Conservation (phyloP, 2,329 filamentous ascomycete species). For the Thermothelomyces thermophilus region DNA sequence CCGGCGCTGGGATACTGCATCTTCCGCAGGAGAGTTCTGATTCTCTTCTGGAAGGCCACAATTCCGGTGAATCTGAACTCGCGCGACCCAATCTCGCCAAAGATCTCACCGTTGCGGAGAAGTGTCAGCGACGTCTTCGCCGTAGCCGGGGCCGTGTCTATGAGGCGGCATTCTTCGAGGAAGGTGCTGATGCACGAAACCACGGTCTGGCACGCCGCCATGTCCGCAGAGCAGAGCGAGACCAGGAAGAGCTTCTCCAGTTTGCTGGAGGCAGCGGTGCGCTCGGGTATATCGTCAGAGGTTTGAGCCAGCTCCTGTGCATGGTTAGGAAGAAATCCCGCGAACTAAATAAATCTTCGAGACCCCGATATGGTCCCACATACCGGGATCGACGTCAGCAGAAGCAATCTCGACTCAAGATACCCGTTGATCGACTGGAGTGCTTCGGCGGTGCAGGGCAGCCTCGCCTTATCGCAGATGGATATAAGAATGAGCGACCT, state of each 20-base stretch:
- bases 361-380: conserved; percentile 17
- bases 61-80: conserved; percentile 61
- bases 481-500: conserved; percentile 41
- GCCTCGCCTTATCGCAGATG: conserved; percentile 43
- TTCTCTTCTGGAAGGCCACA: conserved; percentile 63
- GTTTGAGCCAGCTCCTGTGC: conserved; percentile 48
- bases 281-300: conserved; percentile 48
- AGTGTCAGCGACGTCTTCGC: conserved; percentile 46
- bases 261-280: conserved; percentile 45
- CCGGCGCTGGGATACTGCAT: conserved; percentile 58
- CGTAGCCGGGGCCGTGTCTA: conserved; percentile 45
- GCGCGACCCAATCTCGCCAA: conserved; percentile 55
- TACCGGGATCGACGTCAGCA: conserved; percentile 47
- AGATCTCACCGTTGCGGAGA: conserved; percentile 55
- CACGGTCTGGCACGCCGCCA: conserved; percentile 59
- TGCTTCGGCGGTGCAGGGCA: conserved; percentile 37
- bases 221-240: conserved; percentile 57
- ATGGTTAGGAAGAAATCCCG: background rate
- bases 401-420: conserved; percentile 46
- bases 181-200: conserved; percentile 56
- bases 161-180: conserved; percentile 53
- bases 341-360: background rate
- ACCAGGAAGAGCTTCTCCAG: conserved; percentile 58
- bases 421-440: conserved; percentile 48
- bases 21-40: conserved; percentile 51